Base-by-base conservation (phyloP, 2,329 filamentous ascomycete species). In the Aspergillus spinulosporus region DNA sequence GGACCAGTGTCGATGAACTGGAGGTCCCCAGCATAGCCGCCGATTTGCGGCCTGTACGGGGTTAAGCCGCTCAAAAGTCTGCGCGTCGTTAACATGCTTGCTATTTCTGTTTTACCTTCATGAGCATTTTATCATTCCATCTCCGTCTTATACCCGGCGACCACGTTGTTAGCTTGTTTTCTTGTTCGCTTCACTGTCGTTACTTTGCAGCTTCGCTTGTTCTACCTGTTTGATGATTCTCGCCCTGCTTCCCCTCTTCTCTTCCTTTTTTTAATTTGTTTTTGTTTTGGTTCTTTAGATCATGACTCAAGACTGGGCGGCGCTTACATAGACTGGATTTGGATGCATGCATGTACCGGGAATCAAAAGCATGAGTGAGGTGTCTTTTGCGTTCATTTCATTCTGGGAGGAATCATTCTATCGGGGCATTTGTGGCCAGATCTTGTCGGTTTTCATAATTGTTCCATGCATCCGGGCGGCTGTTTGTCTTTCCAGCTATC, bases 401-500 rank as follows among this genome's bases (percentile, higher is more conserved):
- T 54, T 56, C 48, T 61, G 51, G 36, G 49, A 45, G 42, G 47
- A 60, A 65, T 58, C 56, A 52, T 63, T 54, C 49, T 21, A 42
- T 63, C 63, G 62, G 64, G 14, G 65, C 66, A 69, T 56, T 69
- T 61, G 54, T 62, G 62, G 61, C 59, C 65, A 60, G 57, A 62
- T 64, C 62, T 47, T 42, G 15, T 42, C 15, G n/a, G 11, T 46
- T 46, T 62, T 63, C 62, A 62, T 67, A 54, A 49, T 54, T 31
- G 63, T 63, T 64, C 66, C 63, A 69, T 69, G 70, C 70, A 72
- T 72, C 65, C 70, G 68, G 68, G 70, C 68, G 70, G 70, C 52
- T 66, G 52, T 65, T 64, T 66, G 62, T 62, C 56, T 59, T 59
- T 21, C 21, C 21, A 21, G 21, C 21, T 21, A 12, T 37, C n/a